phyloP scores from a whole-genome alignment of 768 basidiomycete genomes.

The Pluteus cervinus region DNA sequence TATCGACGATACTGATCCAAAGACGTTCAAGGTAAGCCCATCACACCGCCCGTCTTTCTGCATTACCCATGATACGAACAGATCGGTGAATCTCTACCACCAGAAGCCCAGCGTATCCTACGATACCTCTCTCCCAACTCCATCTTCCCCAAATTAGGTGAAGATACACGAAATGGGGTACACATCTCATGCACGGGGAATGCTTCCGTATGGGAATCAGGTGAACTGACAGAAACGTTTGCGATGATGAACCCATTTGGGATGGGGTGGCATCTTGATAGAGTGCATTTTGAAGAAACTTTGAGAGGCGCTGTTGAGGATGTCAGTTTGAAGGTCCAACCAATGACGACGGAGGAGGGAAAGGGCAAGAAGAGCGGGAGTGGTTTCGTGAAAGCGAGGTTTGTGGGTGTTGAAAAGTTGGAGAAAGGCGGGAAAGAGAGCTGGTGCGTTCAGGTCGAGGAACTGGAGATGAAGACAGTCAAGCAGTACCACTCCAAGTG shows the following conservation, averaged over 20 bases:
- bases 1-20: slow-evolving; percentile 24
- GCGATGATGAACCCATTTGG: slow-evolving; percentile 29
- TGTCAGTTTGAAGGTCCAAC: slow-evolving; percentile 3
- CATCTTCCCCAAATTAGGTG: slow-evolving; percentile 11
- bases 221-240: slow-evolving; percentile 20
- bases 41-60: background rate
- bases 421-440: no score
- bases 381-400: slow-evolving; percentile 8
- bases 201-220: slow-evolving; percentile 24
- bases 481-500: slow-evolving; percentile 15
- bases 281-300: slow-evolving; percentile 25
- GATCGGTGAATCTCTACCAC: slow-evolving; percentile 32
- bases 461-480: slow-evolving; percentile 1
- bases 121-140: slow-evolving; percentile 12
- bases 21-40: slow-evolving; percentile 20
- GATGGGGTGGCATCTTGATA: slow-evolving; percentile 25
- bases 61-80: slow-evolving; percentile 4
- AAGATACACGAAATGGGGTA: slow-evolving; percentile 10
- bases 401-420: slow-evolving; percentile 6
- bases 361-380: no score
- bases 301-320: slow-evolving; percentile 16
- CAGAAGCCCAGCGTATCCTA: slow-evolving; percentile 16
- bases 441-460: background rate
- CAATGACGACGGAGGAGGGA: no score
- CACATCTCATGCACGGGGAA: slow-evolving; percentile 24